These are phyloP conservation scores for Pezicula rhizophila DNA, from an alignment of 2,329 filamentous ascomycete species.

Conservation along the genomic window DNA sequence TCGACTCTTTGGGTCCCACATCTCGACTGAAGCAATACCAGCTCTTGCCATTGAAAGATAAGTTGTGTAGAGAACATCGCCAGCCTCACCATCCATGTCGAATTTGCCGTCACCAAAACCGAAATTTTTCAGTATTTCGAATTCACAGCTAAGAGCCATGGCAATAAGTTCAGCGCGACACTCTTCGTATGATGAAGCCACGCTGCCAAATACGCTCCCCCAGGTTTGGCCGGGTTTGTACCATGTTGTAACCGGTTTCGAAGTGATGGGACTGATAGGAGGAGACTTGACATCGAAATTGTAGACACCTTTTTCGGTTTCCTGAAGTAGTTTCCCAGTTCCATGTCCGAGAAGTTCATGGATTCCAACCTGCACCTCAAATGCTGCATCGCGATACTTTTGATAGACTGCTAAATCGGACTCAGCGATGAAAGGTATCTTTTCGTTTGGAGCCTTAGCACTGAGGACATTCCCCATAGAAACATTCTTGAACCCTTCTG, in stretches of 20 bases:
- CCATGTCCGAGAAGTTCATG: slow-evolving; percentile 87
- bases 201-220: slow-evolving; percentile 83
- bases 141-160: slow-evolving; percentile 86
- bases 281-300: slow-evolving; percentile 85
- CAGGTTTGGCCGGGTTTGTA: slow-evolving; percentile 96
- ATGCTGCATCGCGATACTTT: slow-evolving; percentile 78
- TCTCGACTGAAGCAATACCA: slow-evolving; percentile 82
- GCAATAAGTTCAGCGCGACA: slow-evolving; percentile 91
- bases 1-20: slow-evolving; percentile 85
- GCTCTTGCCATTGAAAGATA: slow-evolving; percentile 93
- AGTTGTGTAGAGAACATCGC: slow-evolving; percentile 79
- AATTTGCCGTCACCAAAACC: slow-evolving; percentile 74
- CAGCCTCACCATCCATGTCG: slow-evolving; percentile 70
- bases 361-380: slow-evolving; percentile 92
- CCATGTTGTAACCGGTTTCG: slow-evolving; percentile 74
- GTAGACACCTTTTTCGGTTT: slow-evolving; percentile 72
- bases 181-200: slow-evolving; percentile 88
- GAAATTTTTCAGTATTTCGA: slow-evolving; percentile 82
- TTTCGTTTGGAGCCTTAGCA: slow-evolving; percentile 87
- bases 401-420: slow-evolving; percentile 73
- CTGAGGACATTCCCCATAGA: slow-evolving; percentile 88
- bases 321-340: slow-evolving; percentile 88
- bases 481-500: slow-evolving; percentile 86
- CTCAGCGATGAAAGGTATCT: slow-evolving; percentile 81
- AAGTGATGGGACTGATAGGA: slow-evolving; percentile 72